Percentiles rank a stretch among this genome's conserved stretches.
Conservation (phyloP, 345 rosid genomes). For the Citrus sp. region DNA sequence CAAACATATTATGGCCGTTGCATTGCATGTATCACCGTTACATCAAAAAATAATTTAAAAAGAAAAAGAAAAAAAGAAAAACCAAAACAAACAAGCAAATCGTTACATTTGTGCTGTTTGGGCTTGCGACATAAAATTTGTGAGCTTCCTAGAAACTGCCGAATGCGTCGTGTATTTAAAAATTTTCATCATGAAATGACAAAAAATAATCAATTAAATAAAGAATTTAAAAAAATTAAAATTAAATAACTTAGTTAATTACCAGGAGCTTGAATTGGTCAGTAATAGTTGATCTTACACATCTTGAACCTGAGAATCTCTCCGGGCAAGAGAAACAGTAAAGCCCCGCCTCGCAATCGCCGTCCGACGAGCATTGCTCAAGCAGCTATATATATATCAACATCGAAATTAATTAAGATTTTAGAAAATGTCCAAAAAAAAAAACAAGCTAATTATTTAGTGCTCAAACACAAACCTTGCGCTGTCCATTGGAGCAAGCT, state of each 20-base stretch:
- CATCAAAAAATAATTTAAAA: no score
- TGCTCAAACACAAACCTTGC: conserved; percentile 35
- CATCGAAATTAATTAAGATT: neutral
- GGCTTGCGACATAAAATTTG: neutral
- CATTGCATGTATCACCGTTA: no score
- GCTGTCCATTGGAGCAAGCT: conserved; percentile 45
- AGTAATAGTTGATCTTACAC: conserved; percentile 51
- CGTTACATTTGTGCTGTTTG: neutral
- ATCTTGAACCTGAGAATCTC: conserved; percentile 51
- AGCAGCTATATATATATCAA: conserved; percentile 30
- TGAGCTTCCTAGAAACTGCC: neutral
- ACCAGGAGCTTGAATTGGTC: conserved; percentile 68
- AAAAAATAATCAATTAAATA: no score
- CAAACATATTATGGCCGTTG: no score
- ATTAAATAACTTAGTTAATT: neutral
- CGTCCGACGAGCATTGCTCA: conserved; percentile 48
- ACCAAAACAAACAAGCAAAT: neutral
- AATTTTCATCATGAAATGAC: neutral
- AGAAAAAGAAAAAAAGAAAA: no score
- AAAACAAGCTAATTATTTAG: neutral
- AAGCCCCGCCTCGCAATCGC: conserved; percentile 60
- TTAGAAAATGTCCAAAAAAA: neutral
- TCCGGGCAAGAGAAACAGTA: conserved; percentile 48
- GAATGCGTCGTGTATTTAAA: neutral
- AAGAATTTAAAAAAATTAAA: neutral